A percentile compares a stretch with the other conserved stretches of the same genome.
Evolutionary conservation across 2,329 filamentous ascomycete species (phyloP).

Genomic region (Colletotrichum phormii): DNA sequence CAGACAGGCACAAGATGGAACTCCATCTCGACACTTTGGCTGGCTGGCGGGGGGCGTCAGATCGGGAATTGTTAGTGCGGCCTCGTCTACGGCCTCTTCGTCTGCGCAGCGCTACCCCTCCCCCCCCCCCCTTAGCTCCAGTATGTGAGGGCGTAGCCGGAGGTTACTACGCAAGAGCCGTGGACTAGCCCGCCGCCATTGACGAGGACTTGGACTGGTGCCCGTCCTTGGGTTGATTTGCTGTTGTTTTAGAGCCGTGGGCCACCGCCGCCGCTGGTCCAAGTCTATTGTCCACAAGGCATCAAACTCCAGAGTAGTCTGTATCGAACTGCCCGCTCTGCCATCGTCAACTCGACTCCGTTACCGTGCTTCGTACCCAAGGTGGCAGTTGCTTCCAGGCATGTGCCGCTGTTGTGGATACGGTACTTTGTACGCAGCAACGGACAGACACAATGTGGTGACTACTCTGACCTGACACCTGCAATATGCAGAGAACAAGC

Average conservation of each 20-base stretch:
- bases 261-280: not conserved
- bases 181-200: slow-evolving; percentile 29
- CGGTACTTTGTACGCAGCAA: not conserved
- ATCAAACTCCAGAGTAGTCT: not conserved
- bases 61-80: slow-evolving; percentile 11
- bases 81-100: slow-evolving; percentile 9
- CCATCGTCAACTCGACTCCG: not conserved
- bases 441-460: not conserved
- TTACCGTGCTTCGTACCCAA: too few species aligned
- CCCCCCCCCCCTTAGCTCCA: not conserved
- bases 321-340: not conserved
- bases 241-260: slow-evolving; percentile 16
- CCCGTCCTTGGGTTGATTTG: slow-evolving; percentile 21
- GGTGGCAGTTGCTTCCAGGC: too few species aligned
- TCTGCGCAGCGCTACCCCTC: not conserved
- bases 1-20: not conserved
- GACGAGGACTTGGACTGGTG: slow-evolving; percentile 12
- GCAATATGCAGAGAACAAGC: slow-evolving; percentile 7
- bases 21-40: not conserved
- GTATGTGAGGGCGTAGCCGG: not conserved
- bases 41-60: slow-evolving; percentile 3
- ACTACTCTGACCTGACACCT: not conserved
- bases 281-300: not conserved
- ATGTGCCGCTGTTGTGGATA: not conserved
- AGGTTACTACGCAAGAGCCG: not conserved